A percentile compares a stretch with the other conserved stretches of the same genome.
Evolutionary conservation across 1,284 basidiomycete species (phyloP).

Genomic region (Ceraceosorus guamensis): DNA sequence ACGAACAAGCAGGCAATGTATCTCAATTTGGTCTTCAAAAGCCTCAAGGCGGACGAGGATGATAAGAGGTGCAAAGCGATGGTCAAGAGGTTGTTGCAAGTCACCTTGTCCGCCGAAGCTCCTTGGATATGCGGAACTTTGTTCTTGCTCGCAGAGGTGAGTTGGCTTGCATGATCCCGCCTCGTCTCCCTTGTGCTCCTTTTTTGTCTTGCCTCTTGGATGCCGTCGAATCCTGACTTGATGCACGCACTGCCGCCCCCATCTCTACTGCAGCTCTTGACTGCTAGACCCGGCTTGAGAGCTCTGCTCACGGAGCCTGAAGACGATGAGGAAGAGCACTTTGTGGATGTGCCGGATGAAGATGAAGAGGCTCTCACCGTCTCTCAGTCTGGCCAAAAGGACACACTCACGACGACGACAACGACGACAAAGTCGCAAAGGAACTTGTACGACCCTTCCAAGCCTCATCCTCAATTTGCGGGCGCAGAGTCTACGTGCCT

Average conservation of each 20-base stretch:
- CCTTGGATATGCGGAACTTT: slow-evolving; percentile 87
- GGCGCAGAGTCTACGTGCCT: slow-evolving; percentile 63
- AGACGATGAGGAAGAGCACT: slow-evolving; percentile 53
- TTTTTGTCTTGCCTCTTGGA: neutral
- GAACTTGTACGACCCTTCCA: slow-evolving; percentile 50
- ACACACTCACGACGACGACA: slow-evolving; percentile 8
- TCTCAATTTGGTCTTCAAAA: slow-evolving; percentile 88
- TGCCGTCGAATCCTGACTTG: too few species aligned
- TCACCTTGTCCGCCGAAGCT: slow-evolving; percentile 67
- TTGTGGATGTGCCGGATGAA: slow-evolving; percentile 50
- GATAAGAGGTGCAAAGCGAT: slow-evolving; percentile 69
- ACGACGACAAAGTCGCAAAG: slow-evolving; percentile 52
- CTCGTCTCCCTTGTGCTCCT: neutral
- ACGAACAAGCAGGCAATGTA: slow-evolving; percentile 97
- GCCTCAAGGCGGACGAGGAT: slow-evolving; percentile 71
- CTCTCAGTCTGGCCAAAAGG: slow-evolving; percentile 12
- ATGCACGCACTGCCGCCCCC: slow-evolving; percentile 1
- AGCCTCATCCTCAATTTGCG: slow-evolving; percentile 84
- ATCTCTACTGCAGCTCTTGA: slow-evolving; percentile 61
- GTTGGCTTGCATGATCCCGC: neutral
- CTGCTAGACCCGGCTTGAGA: slow-evolving; percentile 63
- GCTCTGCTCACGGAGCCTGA: slow-evolving; percentile 58
- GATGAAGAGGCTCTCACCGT: slow-evolving; percentile 24
- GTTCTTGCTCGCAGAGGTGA: slow-evolving; percentile 51
- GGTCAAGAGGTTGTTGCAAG: slow-evolving; percentile 77